A percentile compares a stretch with the other conserved stretches of the same genome.
These are phyloP conservation scores for Penicillium daleae DNA, from an alignment of 495 filamentous ascomycete species.

Conservation along the genomic window DNA sequence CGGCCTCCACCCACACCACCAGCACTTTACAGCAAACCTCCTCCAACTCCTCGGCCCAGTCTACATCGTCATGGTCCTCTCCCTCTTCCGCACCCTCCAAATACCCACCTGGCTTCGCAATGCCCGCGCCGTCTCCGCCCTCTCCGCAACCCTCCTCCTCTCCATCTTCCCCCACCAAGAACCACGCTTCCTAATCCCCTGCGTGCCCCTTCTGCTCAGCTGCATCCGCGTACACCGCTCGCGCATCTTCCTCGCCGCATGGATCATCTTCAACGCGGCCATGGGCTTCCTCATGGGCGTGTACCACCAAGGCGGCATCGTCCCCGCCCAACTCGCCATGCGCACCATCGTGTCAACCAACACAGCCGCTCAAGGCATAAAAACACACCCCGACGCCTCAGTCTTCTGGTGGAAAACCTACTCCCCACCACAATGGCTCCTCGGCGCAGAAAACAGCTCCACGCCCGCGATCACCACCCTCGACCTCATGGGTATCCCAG, in stretches of 20 bases:
- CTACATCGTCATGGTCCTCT: conserved; percentile 63
- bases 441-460: conserved; percentile 70
- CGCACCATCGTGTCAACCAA: conserved; percentile 40
- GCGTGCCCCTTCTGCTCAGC: conserved; percentile 84
- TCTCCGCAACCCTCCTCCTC: conserved; percentile 78
- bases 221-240: conserved; percentile 73
- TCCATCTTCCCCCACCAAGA: conserved; percentile 93
- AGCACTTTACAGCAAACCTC: conserved; percentile 84
- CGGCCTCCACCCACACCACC: conserved; percentile 89
- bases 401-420: conserved; percentile 99
- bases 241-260: conserved; percentile 64
- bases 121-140: conserved; percentile 64
- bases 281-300: conserved; percentile 85
- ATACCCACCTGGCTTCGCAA: conserved; percentile 56
- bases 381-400: conserved; percentile 58
- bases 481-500: conserved; percentile 82
- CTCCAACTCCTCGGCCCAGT: conserved; percentile 91
- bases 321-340: conserved; percentile 72
- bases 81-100: conserved; percentile 55
- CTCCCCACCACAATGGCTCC: conserved; percentile 87
- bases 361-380: conserved; percentile 24
- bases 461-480: conserved; percentile 59
- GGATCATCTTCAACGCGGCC: conserved; percentile 81
- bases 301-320: conserved; percentile 92
- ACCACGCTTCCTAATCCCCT: conserved; percentile 88